Evolutionary conservation across 2,329 filamentous ascomycete species (phyloP), one percentile per base, ranked within the genome.

Genomic region (Chaetoscypha palmicola): DNA sequence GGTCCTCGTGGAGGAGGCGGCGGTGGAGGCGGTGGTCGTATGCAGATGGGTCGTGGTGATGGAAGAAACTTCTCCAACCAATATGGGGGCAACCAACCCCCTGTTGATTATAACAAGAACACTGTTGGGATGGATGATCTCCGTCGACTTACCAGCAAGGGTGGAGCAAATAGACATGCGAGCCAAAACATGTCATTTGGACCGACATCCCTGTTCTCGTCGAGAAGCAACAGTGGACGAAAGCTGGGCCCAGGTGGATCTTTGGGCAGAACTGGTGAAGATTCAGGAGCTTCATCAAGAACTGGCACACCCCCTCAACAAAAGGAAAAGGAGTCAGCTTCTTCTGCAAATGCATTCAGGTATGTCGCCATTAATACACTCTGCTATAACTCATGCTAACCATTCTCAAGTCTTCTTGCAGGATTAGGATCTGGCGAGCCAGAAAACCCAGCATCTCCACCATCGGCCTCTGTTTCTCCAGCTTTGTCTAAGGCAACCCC

Each of bases 41-140:
- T 80, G 45, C 77, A 74, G 16, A 74, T 83, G 61, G 89, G 90
- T 49, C 88, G 92, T 59, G 88, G 88, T 51, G 92, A 97, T 66
- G 82, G 82, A 45, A 84, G 92, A 59, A 83, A 85, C 59, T 92
- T 92, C 69, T 88, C 85, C 34, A 75, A 75, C 49, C 76, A 76
- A 56, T 85, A 81, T 64, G 76, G 77, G 52, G n/a, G n/a, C n/a
- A 81, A 86, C 66, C 76, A 81, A 52, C 79, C 81, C 41, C 87
- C 85, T 41, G 74, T 75, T 43, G 80, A 85, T 58, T 81, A 76
- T 60, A 73, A 76, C 39, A 77, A 76, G 57, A 95, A 92, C 70
- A 86, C 86, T 57, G 84, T 98, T 54, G 86, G 81, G 49, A 89
- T 88, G 71, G 90, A 96, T 58, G 92, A 98, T 62, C 76, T 98